A percentile compares a stretch with the other conserved stretches of the same genome.
Conservation (phyloP, 2,329 filamentous ascomycete genomes). For the Capronia epimyces region DNA sequence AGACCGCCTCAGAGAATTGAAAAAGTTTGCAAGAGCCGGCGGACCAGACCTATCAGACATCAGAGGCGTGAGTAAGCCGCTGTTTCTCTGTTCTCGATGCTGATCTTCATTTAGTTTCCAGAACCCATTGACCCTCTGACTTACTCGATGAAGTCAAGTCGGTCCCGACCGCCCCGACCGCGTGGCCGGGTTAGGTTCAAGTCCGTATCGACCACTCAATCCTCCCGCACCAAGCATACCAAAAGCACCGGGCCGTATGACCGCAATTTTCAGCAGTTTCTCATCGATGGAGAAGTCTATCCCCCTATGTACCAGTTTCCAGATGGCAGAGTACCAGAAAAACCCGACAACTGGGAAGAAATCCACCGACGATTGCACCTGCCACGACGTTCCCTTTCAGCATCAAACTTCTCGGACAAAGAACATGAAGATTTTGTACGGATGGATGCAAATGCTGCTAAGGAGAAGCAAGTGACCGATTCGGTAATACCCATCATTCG, state of each 20-base stretch:
- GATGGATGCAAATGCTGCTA: conserved; percentile 10
- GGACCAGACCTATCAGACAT: conserved; percentile 36
- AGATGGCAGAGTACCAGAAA: conserved; percentile 27
- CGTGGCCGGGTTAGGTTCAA: neutral
- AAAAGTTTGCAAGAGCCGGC: conserved; percentile 33
- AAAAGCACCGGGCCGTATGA: conserved; percentile 33
- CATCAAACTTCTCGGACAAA: conserved; percentile 5
- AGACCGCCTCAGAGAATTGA: conserved; percentile 17
- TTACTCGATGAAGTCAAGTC: conserved; percentile 26
- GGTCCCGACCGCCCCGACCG: neutral
- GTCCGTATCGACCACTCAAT: neutral
- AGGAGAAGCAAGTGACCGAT: conserved; percentile 36
- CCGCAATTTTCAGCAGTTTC: conserved; percentile 35
- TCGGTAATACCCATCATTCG: conserved; percentile 32
- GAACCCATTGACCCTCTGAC: conserved; percentile 10
- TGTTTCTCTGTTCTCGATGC: conserved; percentile 5
- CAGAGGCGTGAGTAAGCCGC: conserved; percentile 32
- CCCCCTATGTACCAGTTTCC: conserved; percentile 28
- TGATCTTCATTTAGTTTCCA: conserved; percentile 25
- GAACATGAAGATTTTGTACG: conserved; percentile 6
- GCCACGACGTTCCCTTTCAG: conserved; percentile 11
- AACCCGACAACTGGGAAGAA: conserved; percentile 32
- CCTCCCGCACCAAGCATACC: conserved; percentile 27
- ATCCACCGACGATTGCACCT: conserved; percentile 15
- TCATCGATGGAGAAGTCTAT: conserved; percentile 36